Percentiles rank a stretch among this genome's conserved stretches.
phyloP scores from a whole-genome alignment of 73 alveolate genomes.

The Paramecium sonneborni region DNA sequence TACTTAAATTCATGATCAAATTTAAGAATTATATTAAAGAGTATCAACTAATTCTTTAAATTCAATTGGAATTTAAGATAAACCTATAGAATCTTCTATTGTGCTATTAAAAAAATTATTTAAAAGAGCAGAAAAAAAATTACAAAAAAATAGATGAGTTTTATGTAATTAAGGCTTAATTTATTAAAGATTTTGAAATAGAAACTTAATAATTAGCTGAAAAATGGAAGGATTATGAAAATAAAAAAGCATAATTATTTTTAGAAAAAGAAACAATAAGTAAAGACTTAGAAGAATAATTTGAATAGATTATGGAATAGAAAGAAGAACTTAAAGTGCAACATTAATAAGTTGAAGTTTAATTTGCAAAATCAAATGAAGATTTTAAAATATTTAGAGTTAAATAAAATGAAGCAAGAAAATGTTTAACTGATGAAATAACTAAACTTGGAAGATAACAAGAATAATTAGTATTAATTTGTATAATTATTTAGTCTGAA shows the following conservation, averaged over 20 bases:
- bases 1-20: neutral
- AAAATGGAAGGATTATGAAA: conserved; percentile 49
- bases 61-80: neutral
- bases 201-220: conserved; percentile 40
- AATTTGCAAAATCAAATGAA: conserved; percentile 3
- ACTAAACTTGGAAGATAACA: neutral
- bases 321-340: conserved; percentile 19
- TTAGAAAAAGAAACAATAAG: conserved; percentile 24
- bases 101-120: neutral
- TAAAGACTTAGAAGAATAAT: conserved; percentile 21
- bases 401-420: neutral
- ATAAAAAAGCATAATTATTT: neutral
- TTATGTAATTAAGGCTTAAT: neutral
- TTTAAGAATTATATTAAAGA: neutral
- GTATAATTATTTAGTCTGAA: neutral
- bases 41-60: neutral
- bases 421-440: neutral
- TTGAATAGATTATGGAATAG: neutral
- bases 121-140: conserved; percentile 49
- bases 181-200: conserved; percentile 23
- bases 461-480: neutral
- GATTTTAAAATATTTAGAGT: conserved; percentile 13
- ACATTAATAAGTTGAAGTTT: neutral
- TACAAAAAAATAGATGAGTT: conserved; percentile 46
- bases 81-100: neutral